Evolutionary conservation across 2,329 filamentous ascomycete genomes (phyloP), one percentile per base, ranked within the genome.

Genomic region (Helotiales sp.): DNA sequence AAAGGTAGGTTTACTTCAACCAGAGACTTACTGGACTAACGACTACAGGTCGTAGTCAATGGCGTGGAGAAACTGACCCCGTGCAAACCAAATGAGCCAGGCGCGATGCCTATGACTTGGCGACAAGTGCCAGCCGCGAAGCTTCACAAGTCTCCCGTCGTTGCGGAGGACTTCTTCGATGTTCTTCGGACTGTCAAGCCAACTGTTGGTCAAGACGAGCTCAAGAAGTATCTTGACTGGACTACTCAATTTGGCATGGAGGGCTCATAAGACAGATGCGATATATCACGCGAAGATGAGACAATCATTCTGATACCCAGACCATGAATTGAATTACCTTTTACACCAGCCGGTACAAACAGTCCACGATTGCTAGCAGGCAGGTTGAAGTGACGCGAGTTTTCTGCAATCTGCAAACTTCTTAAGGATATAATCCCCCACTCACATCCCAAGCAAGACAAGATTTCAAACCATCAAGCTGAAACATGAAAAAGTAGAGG

Each of bases 31-130:
- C 17, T 8, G 4, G 13, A 27, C 19, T 34, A 22, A 15, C 8
- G 15, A 8, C 34, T 17, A 6, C 46, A 34, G 25, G 22, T 56
- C 19, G n/a, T 17, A 13, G 2, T 42, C 24, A 42, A 54, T 2
- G 50, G 50, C 2, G 24, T 6, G 3, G 47, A 59, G 30, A 52
- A 49, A 19, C 24, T 48, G n/a, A 59, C 57, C 9, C 57, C 57
- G 1, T 59, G 57, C 27, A 42, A 48, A 38, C 25, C 52, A 12
- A 19, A 53, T 13, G 57, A 55, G 2, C 17, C 22, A 3, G 52
- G 57, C 12, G 57, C 57, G 2, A 44, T 52, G 25, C 47, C 38
- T 12, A 59, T 59, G 57, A 52, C 31, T 27, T 55, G 47, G 46
- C 40, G 12, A 5, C 24, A 59, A 27, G 57, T 55, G 1, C 48